These are phyloP conservation scores for Phialophora expanda DNA, from an alignment of 2,329 filamentous ascomycete genomes.

Conservation along the genomic window DNA sequence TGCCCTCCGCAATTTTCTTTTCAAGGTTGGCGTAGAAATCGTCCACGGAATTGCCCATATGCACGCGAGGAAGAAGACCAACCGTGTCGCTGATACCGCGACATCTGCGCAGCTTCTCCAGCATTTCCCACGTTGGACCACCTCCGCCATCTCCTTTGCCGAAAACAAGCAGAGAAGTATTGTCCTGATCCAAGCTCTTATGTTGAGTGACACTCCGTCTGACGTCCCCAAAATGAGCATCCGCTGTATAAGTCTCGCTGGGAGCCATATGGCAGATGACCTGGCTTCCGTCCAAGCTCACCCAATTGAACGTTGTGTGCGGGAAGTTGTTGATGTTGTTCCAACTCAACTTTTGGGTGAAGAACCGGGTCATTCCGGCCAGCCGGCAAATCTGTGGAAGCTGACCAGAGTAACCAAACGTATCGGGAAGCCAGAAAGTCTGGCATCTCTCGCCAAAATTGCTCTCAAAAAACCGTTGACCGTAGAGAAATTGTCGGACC, in stretches of 20 bases:
- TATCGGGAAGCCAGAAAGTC: constrained; percentile 98
- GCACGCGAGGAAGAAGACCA: constrained; percentile 81
- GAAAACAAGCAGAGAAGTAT: constrained; percentile 88
- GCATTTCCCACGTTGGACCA: constrained; percentile 88
- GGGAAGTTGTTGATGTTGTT: constrained; percentile 99
- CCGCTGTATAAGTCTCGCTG: constrained; percentile 91
- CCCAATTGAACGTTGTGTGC: constrained; percentile 99
- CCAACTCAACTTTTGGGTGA: constrained; percentile 99
- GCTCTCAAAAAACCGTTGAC: constrained; percentile 92
- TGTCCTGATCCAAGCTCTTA: constrained; percentile 93
- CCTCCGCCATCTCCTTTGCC: constrained; percentile 97
- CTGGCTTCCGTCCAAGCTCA: constrained; percentile 90
- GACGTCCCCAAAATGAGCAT: constrained; percentile 93
- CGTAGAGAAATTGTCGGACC: constrained; percentile 91
- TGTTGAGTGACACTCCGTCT: constrained; percentile 87
- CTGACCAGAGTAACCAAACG: constrained; percentile 95
- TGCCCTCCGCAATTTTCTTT: constrained; percentile 70
- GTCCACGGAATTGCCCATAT: constrained; percentile 87
- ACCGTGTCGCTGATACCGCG: constrained; percentile 88
- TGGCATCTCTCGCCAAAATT: constrained; percentile 85
- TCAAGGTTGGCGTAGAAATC: constrained; percentile 90
- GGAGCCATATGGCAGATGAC: constrained; percentile 98
- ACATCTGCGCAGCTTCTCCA: constrained; percentile 92
- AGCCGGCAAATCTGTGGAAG: constrained; percentile 90
- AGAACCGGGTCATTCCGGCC: constrained; percentile 94